Evolutionary conservation across 306 rosid genomes (phyloP).

Genomic region (Cucurbita moschata): DNA sequence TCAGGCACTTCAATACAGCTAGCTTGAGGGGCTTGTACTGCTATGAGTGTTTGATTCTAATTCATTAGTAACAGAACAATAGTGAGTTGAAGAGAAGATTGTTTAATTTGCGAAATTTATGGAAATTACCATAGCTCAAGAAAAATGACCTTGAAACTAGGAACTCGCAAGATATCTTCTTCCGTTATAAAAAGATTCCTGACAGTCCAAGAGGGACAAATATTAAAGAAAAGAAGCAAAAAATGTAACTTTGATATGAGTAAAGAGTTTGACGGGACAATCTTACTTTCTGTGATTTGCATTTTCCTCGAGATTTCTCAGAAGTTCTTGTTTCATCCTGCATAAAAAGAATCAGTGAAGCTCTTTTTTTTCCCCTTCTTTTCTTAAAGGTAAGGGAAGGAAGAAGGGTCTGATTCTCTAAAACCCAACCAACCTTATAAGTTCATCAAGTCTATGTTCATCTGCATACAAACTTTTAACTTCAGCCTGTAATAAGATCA

Average conservation of each 20-base stretch:
- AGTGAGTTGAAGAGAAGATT: conserved; percentile 14
- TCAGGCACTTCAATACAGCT: conserved; percentile 68
- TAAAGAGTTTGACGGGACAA: conserved; percentile 1
- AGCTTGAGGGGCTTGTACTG: conserved; percentile 62
- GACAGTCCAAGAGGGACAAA: conserved; percentile 12
- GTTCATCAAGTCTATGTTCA: conserved; percentile 48
- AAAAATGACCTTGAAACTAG: conserved; percentile 57
- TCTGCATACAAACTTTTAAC: conserved; percentile 37
- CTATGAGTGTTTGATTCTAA: conserved; percentile 63
- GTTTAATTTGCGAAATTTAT: background rate
- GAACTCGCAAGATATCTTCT: conserved; percentile 51
- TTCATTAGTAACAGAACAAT: conserved; percentile 6
- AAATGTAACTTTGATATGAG: background rate
- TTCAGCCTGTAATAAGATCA: conserved; percentile 49
- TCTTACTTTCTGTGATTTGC: conserved; percentile 38
- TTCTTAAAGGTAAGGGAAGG: background rate
- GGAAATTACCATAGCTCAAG: background rate
- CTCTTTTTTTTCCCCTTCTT: background rate
- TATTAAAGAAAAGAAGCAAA: conserved; percentile 7
- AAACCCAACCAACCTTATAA: conserved; percentile 37
- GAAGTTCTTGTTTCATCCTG: conserved; percentile 53
- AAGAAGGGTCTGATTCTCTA: background rate
- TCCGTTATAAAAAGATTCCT: conserved; percentile 48
- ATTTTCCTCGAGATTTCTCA: conserved; percentile 35
- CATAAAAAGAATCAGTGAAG: conserved; percentile 7